Evolutionary conservation across 768 basidiomycete species (phyloP), one percentile per base, ranked within the genome.

Genomic region (Naematelia aurantialba): DNA sequence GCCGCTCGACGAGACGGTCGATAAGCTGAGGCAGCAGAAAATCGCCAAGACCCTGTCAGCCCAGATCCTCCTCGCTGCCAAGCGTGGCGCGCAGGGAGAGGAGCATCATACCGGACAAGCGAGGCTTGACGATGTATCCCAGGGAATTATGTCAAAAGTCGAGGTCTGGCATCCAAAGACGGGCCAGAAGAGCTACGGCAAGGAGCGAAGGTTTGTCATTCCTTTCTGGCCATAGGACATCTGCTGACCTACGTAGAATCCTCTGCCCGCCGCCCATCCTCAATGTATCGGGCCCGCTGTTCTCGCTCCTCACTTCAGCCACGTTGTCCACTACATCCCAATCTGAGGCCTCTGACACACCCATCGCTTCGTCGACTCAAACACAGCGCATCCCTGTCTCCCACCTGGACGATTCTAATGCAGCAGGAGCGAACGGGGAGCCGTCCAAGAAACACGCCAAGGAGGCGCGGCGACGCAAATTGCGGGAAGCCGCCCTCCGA

Each of bases 161-260:
- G 65, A 70, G 25, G 58, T 76, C 66, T 81, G 92, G 54, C 91
- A 94, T 71, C 90, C 91, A 24, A 89, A 89, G 29, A 90, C 92
- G 52, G 92, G 90, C 1, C 92, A 96, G 80, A 96, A 96, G 79
- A 92, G 90, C 11, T 96, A 96, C 74, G 90, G 90, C 52, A 90
- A 87, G 76, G 92, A 96, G 80, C 92, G 93, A 77, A 87, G 92
- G 58, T 70, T 24, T 31, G 65, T 47, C 45, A 14, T 45, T 13
- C 24, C 30, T 44, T 5, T 22, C n/a, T n/a, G n/a, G n/a, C n/a
- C n/a, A n/a, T n/a, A n/a, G n/a, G n/a, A n/a, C n/a, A n/a, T n/a
- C n/a, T n/a, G n/a, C n/a, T n/a, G n/a, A n/a, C n/a, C n/a, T n/a
- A n/a, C n/a, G n/a, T n/a, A 70, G 68, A 39, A 91, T 93, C 74